These are phyloP conservation scores for Luffa aegyptiaca DNA, from an alignment of 306 rosid genomes.

Conservation along the genomic window DNA sequence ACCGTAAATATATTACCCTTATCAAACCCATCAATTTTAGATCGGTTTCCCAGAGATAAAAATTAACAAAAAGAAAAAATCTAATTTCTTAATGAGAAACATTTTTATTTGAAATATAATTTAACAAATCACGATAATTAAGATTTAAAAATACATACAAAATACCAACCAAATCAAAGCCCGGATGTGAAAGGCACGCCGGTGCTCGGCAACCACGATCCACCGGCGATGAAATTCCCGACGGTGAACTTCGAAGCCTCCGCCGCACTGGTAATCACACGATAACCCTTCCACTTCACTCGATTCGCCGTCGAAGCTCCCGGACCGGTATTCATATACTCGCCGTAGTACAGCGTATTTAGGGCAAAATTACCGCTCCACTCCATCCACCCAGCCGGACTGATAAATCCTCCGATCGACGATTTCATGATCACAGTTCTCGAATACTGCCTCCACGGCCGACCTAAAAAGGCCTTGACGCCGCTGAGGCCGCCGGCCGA, in stretches of 20 bases:
- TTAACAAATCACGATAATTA: neutral
- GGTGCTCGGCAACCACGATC: conserved; percentile 49
- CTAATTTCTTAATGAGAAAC: neutral
- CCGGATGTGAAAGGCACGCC: conserved; percentile 54
- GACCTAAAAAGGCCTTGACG: conserved; percentile 37
- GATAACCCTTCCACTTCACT: conserved; percentile 62
- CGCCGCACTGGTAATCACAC: conserved; percentile 47
- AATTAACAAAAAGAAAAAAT: neutral
- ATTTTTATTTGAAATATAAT: neutral
- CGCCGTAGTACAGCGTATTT: conserved; percentile 51
- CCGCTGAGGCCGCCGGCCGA: conserved; percentile 34
- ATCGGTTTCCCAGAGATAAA: neutral
- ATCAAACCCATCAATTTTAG: neutral
- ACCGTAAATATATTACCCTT: neutral
- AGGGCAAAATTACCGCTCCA: conserved; percentile 67
- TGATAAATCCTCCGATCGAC: conserved; percentile 37
- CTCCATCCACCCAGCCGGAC: conserved; percentile 60
- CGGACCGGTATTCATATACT: conserved; percentile 51
- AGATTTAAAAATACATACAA: neutral
- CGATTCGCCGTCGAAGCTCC: conserved; percentile 49
- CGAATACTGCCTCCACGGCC: conserved; percentile 64
- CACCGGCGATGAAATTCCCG: conserved; percentile 48
- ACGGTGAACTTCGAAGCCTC: conserved; percentile 60
- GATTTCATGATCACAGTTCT: conserved; percentile 60
- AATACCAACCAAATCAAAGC: conserved; percentile 15